Percentiles rank a stretch among this genome's conserved stretches.
These are phyloP conservation scores for Phytophthora fragariaefolia DNA, from an alignment of 352 stramenopile species.

Conservation along the genomic window DNA sequence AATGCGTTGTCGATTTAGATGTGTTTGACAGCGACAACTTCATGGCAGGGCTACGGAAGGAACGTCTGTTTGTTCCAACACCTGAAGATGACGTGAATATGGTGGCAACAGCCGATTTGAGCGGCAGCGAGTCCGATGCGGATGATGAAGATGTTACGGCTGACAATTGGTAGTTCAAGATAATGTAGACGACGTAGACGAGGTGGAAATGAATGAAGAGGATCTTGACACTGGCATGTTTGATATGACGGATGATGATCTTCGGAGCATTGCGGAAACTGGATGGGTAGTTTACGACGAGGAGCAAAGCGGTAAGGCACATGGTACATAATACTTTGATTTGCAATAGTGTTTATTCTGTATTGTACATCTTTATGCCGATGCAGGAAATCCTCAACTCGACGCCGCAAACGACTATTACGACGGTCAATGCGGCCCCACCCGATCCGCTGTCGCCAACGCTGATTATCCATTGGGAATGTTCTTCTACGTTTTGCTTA, in stretches of 20 bases:
- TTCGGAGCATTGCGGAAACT: neutral
- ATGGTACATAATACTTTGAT: slow-evolving; percentile 18
- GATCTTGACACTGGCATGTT: neutral
- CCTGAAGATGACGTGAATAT: slow-evolving; percentile 12
- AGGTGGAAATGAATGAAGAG: neutral
- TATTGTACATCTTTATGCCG: neutral
- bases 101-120: neutral
- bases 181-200: slow-evolving; percentile 5
- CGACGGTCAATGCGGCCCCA: slow-evolving; percentile 7
- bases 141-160: slow-evolving; percentile 16
- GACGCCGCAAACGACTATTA: slow-evolving; percentile 22
- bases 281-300: slow-evolving; percentile 12
- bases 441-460: slow-evolving; percentile 15
- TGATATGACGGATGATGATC: slow-evolving; percentile 6
- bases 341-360: slow-evolving; percentile 9
- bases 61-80: neutral
- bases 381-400: neutral
- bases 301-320: slow-evolving; percentile 15
- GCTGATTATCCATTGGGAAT: slow-evolving; percentile 14
- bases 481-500: slow-evolving; percentile 36
- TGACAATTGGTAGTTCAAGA: slow-evolving; percentile 1
- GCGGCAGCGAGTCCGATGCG: neutral
- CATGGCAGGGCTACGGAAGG: slow-evolving; percentile 9
- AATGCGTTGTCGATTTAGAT: neutral
- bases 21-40: slow-evolving; percentile 15